Evolutionary conservation across 1,139 yeast species (phyloP).

Genomic region (Blastobotrys raffinosifermentans): DNA sequence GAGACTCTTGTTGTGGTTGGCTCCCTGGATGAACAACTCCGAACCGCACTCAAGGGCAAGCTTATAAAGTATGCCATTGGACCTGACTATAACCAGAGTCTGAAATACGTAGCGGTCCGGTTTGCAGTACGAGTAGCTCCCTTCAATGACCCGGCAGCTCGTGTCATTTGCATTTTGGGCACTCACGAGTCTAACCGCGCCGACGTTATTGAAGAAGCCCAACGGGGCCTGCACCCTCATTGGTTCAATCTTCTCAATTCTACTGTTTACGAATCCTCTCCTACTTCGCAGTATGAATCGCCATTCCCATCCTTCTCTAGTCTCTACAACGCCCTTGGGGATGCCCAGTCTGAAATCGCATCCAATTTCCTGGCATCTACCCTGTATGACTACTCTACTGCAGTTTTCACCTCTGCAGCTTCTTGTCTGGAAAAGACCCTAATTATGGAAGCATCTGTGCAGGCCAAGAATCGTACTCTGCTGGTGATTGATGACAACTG

Average conservation of each 20-base stretch:
- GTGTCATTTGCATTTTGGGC: slow-evolving; percentile 65
- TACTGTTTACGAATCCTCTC: not conserved
- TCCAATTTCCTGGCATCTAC: slow-evolving; percentile 12
- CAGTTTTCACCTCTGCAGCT: slow-evolving; percentile 30
- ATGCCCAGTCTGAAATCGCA: slow-evolving; percentile 17
- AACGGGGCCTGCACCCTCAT: slow-evolving; percentile 78
- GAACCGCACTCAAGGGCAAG: slow-evolving; percentile 40
- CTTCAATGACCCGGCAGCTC: slow-evolving; percentile 62
- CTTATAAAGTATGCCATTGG: slow-evolving; percentile 38
- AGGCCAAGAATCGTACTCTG: slow-evolving; percentile 44
- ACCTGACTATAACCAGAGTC: slow-evolving; percentile 29
- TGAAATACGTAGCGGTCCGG: slow-evolving; percentile 62
- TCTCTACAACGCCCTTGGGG: slow-evolving; percentile 5
- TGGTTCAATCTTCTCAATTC: slow-evolving; percentile 42
- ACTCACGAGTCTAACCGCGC: slow-evolving; percentile 50
- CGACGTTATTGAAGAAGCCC: slow-evolving; percentile 75
- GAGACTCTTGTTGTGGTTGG: slow-evolving; percentile 49
- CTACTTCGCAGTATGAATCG: slow-evolving; percentile 5
- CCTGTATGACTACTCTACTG: slow-evolving; percentile 16
- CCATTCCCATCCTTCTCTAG: slow-evolving; percentile 25
- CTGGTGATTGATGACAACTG: slow-evolving; percentile 69
- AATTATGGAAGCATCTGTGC: slow-evolving; percentile 60
- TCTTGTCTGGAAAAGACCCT: slow-evolving; percentile 42
- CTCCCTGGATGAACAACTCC: slow-evolving; percentile 37
- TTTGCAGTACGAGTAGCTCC: slow-evolving; percentile 60